A percentile compares a stretch with the other conserved stretches of the same genome.
phyloP scores from a whole-genome alignment of 345 rosid genomes.

The Citrus medica region DNA sequence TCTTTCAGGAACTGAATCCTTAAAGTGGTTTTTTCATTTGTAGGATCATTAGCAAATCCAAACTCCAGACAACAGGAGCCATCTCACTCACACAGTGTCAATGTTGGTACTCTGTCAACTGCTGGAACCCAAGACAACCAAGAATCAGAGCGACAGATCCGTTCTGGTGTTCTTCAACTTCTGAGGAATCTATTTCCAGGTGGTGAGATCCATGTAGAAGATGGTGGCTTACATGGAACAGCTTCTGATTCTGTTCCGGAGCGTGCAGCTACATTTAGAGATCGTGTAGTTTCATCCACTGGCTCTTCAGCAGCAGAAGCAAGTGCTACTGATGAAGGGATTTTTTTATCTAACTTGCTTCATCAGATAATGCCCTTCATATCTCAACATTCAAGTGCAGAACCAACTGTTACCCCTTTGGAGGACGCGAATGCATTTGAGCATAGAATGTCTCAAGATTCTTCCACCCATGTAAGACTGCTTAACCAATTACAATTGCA shows the following conservation, averaged over 20 bases:
- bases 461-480: slow-evolving; percentile 30
- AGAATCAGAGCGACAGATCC: slow-evolving; percentile 45
- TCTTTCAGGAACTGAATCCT: not conserved
- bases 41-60: slow-evolving; percentile 37
- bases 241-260: slow-evolving; percentile 27
- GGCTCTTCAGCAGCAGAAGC: slow-evolving; percentile 33
- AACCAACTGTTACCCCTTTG: slow-evolving; percentile 14
- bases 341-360: slow-evolving; percentile 60
- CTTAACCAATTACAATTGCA: not conserved
- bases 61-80: slow-evolving; percentile 37
- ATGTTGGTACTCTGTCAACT: slow-evolving; percentile 36
- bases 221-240: slow-evolving; percentile 27
- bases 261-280: slow-evolving; percentile 6
- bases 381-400: slow-evolving; percentile 34
- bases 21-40: slow-evolving; percentile 5
- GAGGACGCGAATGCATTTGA: slow-evolving; percentile 24
- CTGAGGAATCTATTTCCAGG: slow-evolving; percentile 53
- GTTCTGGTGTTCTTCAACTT: slow-evolving; percentile 42
- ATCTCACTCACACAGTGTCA: slow-evolving; percentile 31
- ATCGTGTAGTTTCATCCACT: slow-evolving; percentile 26
- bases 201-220: slow-evolving; percentile 54
- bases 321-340: slow-evolving; percentile 46
- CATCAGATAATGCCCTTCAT: slow-evolving; percentile 60
- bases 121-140: slow-evolving; percentile 37
- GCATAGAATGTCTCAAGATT: slow-evolving; percentile 12